phyloP scores from a whole-genome alignment of 2,329 filamentous ascomycete genomes.

The Trichophyton verrucosum region DNA sequence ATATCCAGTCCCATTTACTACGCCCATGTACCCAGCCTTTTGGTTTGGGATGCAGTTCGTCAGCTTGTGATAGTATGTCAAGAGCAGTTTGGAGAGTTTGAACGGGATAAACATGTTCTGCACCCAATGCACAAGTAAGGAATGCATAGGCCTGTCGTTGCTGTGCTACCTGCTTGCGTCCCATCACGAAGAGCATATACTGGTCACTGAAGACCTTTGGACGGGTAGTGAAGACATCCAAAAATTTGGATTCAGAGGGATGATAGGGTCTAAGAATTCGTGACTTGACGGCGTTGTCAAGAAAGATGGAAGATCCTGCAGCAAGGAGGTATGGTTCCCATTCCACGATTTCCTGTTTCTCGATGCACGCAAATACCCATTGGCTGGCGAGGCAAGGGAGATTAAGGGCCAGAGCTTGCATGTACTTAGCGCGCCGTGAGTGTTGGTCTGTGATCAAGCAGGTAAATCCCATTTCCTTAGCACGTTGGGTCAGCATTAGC shows the following conservation, averaged over 20 bases:
- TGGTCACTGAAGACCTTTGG: conserved; percentile 51
- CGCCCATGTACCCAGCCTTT: background rate
- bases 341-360: conserved; percentile 48
- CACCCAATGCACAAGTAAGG: conserved; percentile 65
- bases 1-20: conserved; percentile 60
- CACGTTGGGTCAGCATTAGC: conserved; percentile 45
- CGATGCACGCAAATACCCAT: conserved; percentile 66
- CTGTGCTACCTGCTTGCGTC: conserved; percentile 49
- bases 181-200: conserved; percentile 60
- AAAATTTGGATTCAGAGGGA: conserved; percentile 44
- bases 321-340: conserved; percentile 77
- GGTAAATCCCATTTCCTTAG: conserved; percentile 56
- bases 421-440: conserved; percentile 78
- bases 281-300: conserved; percentile 66
- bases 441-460: conserved; percentile 78
- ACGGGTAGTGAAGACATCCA: conserved; percentile 46
- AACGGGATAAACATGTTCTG: conserved; percentile 52
- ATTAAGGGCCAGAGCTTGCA: conserved; percentile 84
- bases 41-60: conserved; percentile 18
- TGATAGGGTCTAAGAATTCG: conserved; percentile 54
- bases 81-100: conserved; percentile 54
- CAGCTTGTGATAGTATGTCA: conserved; percentile 34
- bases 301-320: conserved; percentile 64
- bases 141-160: conserved; percentile 65
- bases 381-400: conserved; percentile 72